These are phyloP conservation scores for Francoa sonchifolia DNA, from an alignment of 441 rosid species.

Conservation along the genomic window DNA sequence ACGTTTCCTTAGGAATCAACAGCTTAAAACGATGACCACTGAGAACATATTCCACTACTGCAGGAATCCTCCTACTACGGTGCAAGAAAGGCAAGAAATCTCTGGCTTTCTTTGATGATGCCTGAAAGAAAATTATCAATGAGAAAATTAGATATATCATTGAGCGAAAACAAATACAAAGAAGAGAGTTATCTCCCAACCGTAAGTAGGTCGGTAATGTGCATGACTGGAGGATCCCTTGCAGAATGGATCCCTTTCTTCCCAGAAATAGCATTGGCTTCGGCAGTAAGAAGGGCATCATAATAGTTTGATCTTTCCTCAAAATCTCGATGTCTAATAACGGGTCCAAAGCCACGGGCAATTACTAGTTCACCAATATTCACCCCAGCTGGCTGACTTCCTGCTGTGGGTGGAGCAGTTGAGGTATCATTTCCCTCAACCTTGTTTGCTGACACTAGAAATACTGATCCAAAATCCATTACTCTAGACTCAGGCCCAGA, in stretches of 20 bases:
- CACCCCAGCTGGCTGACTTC: constrained; percentile 43
- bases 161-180: neutral
- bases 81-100: constrained; percentile 83
- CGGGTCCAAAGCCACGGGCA: constrained; percentile 72
- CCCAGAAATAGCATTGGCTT: constrained; percentile 61
- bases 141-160: neutral
- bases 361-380: constrained; percentile 79
- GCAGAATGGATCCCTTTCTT: constrained; percentile 76
- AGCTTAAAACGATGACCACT: constrained; percentile 97
- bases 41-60: constrained; percentile 86
- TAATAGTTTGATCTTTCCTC: constrained; percentile 95
- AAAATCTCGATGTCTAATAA: constrained; percentile 83
- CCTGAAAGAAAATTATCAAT: constrained; percentile 29
- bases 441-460: constrained; percentile 34
- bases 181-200: too few relatives aligned
- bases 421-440: constrained; percentile 50
- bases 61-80: constrained; percentile 60
- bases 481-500: constrained; percentile 12
- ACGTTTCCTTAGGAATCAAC: constrained; percentile 83
- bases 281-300: constrained; percentile 86
- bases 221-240: constrained; percentile 65
- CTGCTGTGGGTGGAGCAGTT: constrained; percentile 27
- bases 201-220: constrained; percentile 65
- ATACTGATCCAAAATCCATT: constrained; percentile 21
- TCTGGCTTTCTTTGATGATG: constrained; percentile 71